phyloP scores from a whole-genome alignment of 768 basidiomycete species.

The Amyloporia xantha region DNA sequence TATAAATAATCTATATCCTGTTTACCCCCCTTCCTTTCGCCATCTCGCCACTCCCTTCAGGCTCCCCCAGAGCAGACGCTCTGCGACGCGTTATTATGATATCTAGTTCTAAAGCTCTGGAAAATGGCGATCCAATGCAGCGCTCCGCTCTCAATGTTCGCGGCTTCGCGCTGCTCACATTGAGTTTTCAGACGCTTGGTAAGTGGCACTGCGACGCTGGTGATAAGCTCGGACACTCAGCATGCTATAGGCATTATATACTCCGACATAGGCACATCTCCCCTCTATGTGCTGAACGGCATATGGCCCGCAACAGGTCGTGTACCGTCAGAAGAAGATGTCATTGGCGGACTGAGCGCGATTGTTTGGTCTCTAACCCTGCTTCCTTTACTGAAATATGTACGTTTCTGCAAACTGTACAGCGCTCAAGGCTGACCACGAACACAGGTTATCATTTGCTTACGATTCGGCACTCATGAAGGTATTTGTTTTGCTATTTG shows the following conservation, averaged over 20 bases:
- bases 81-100: too few species aligned
- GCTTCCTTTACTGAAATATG: constrained; percentile 60
- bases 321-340: constrained; percentile 48
- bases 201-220: not conserved
- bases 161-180: constrained; percentile 17
- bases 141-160: not conserved
- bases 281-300: constrained; percentile 59
- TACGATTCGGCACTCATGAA: constrained; percentile 44
- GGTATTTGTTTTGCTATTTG: constrained; percentile 26
- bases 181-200: constrained; percentile 30
- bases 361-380: constrained; percentile 62
- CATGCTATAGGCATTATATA: constrained; percentile 31
- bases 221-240: not conserved
- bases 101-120: too few species aligned
- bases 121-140: too few species aligned
- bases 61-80: too few species aligned
- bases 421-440: not conserved
- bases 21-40: too few species aligned
- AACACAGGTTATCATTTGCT: constrained; percentile 39
- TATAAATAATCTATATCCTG: too few species aligned
- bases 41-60: too few species aligned
- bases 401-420: constrained; percentile 20
- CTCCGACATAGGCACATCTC: constrained; percentile 48
- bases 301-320: constrained; percentile 47
- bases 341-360: constrained; percentile 56